Evolutionary conservation across 2,329 filamentous ascomycete genomes (phyloP), one percentile per base, ranked within the genome.

Genomic region (Neofusicoccum umdonicola): DNA sequence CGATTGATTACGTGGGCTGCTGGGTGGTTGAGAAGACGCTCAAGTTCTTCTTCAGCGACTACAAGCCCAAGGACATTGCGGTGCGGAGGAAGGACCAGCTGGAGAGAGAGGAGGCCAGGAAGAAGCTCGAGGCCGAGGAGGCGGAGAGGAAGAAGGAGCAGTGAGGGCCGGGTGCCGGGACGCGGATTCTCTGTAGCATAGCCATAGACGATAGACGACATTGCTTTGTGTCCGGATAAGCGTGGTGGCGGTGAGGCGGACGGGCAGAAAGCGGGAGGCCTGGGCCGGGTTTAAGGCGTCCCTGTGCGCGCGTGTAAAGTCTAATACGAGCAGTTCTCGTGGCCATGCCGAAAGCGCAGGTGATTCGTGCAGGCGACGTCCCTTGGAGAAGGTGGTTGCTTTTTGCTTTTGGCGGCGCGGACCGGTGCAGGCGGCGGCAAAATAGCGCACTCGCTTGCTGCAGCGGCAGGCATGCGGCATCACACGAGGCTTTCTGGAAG

Each of bases 41-140:
- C 71, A 99, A 99, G 84, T 81, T 77, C 58, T 77, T 90, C 35
- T 99, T 98, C 79, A 94, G 90, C 69, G 95, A 99, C 78, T 96
- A 92, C 81, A 88, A 88, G 69, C 92, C 95, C 1, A 94, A 96
- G 76, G 95, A 98, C 75, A 98, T 99, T 73, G 94, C 95, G 1
- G 83, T 90, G 61, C 85, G 95, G 68, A 83, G 95, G 65, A 88
- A 90, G 3, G 95, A 99, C 74, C 95, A 99, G 83, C 80, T 96
- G 11, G 86, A 88, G 75, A 83, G 88, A 48, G 94, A 98, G 80
- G 81, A 85, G 64, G 83, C 83, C 68, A 85, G 93, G 69, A 90
- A 90, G 76, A 82, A 83, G 65, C 83, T 83, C 54, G 86, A 87
- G 71, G 82, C 82, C 67, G 75, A 64, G 37, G 72, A 75, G 67